Conservation (phyloP, 768 basidiomycete genomes). For the Psilocybe cubensis region DNA sequence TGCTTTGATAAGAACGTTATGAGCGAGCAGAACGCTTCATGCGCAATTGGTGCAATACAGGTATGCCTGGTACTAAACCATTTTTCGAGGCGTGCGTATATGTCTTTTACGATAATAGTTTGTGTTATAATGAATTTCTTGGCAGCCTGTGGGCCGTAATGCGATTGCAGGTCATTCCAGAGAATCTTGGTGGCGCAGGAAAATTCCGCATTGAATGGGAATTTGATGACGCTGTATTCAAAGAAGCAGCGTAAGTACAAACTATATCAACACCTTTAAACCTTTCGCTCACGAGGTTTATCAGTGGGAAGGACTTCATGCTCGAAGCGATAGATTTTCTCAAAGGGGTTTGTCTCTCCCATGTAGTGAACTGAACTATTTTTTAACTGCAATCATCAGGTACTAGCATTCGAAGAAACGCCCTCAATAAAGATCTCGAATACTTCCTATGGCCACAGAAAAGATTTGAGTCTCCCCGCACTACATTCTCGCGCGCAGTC, state of each 20-base stretch:
- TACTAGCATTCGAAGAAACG: conserved; percentile 76
- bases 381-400: conserved; percentile 30
- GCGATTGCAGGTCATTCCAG: conserved; percentile 80
- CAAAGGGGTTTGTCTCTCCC: conserved; percentile 75
- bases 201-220: conserved; percentile 80
- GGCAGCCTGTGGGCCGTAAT: conserved; percentile 73
- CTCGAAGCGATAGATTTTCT: conserved; percentile 86
- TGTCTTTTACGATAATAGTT: conserved; percentile 1
- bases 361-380: conserved; percentile 12
- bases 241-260: conserved; percentile 85
- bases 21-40: conserved; percentile 79
- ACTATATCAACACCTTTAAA: conserved; percentile 12
- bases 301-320: conserved; percentile 93
- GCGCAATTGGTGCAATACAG: conserved; percentile 81
- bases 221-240: conserved; percentile 92
- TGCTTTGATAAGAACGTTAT: conserved; percentile 55
- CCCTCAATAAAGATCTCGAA: conserved; percentile 41
- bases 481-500: conserved; percentile 60
- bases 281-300: conserved; percentile 20
- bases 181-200: conserved; percentile 82
- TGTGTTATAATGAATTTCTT: conserved; percentile 6
- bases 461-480: conserved; percentile 39
- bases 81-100: conserved; percentile 69
- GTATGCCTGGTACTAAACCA: conserved; percentile 88
- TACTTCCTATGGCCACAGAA: conserved; percentile 32